Conservation (phyloP, 2,329 filamentous ascomycete genomes). For the Capronia epimyces region DNA sequence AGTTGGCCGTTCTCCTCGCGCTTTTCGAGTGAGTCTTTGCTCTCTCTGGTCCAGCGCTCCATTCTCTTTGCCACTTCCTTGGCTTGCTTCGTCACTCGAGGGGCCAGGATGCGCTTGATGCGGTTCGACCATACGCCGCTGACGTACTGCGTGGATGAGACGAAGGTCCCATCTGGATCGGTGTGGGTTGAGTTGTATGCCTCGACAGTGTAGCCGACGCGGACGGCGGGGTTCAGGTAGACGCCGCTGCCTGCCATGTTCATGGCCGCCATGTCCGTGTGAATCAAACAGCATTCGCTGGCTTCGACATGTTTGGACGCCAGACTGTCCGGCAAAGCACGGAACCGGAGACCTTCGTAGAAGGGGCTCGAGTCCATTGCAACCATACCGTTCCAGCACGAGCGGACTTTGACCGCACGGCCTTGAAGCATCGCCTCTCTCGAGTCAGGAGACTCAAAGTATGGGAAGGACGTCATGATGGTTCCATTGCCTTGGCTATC, state of each 20-base stretch:
- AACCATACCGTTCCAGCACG: constrained; percentile 63
- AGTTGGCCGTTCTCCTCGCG: constrained; percentile 44
- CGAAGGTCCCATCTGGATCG: constrained; percentile 37
- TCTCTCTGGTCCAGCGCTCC: constrained; percentile 25
- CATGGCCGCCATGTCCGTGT: constrained; percentile 36
- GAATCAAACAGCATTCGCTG: constrained; percentile 68
- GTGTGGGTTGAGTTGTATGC: constrained; percentile 37
- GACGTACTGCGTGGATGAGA: constrained; percentile 47
- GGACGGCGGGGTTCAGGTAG: constrained; percentile 39
- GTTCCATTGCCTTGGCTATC: constrained; percentile 60
- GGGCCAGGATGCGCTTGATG: constrained; percentile 40
- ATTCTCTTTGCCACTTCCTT: constrained; percentile 38
- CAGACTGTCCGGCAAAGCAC: constrained; percentile 59
- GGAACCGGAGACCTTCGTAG: constrained; percentile 54
- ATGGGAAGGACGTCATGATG: constrained; percentile 63
- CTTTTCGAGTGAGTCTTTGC: constrained; percentile 28
- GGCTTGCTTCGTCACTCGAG: constrained; percentile 40
- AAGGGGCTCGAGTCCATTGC: constrained; percentile 50
- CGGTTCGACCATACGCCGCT: constrained; percentile 57
- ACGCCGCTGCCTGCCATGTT: constrained; percentile 30
- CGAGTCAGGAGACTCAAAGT: constrained; percentile 49
- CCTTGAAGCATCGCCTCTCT: constrained; percentile 51
- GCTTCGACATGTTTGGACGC: constrained; percentile 55
- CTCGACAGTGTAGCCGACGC: constrained; percentile 36
- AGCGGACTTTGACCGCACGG: constrained; percentile 53